A percentile compares a stretch with the other conserved stretches of the same genome.
Evolutionary conservation across 2,329 filamentous ascomycete genomes (phyloP).

Genomic region (Trichoderma gracile): DNA sequence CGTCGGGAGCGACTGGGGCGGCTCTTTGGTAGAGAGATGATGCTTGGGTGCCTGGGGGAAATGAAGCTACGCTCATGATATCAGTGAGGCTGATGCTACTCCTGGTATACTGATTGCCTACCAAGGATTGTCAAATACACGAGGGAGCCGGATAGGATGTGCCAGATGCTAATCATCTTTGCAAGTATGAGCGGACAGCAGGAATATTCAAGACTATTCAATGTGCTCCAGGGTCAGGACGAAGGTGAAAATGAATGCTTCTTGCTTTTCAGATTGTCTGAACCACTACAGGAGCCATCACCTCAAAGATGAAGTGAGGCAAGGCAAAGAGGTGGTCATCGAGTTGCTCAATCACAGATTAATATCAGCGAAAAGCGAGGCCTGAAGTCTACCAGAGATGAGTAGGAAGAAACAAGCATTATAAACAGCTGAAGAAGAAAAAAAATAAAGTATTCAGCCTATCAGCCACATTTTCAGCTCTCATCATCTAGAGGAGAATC

Average conservation of each 20-base stretch:
- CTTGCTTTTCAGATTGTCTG: background rate
- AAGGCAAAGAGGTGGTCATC: background rate
- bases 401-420: background rate
- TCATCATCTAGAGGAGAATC: background rate
- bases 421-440: background rate
- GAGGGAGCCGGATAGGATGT: background rate
- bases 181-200: too few relatives aligned
- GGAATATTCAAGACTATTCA: too few relatives aligned
- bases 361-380: too few relatives aligned
- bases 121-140: background rate
- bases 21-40: constrained; percentile 3
- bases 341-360: background rate
- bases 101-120: background rate
- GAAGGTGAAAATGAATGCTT: too few relatives aligned
- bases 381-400: background rate
- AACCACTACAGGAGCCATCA: background rate
- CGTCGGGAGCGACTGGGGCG: constrained; percentile 19
- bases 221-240: too few relatives aligned
- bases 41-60: background rate
- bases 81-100: background rate
- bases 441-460: background rate
- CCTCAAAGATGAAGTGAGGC: background rate
- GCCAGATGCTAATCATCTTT: background rate
- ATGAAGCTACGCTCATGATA: background rate
- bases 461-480: constrained; percentile 18